Percentiles rank a stretch among this genome's conserved stretches.
Conservation (phyloP, 225 moss, liverwort and hornwort genomes). For the Pseudoscleropodium purum region DNA sequence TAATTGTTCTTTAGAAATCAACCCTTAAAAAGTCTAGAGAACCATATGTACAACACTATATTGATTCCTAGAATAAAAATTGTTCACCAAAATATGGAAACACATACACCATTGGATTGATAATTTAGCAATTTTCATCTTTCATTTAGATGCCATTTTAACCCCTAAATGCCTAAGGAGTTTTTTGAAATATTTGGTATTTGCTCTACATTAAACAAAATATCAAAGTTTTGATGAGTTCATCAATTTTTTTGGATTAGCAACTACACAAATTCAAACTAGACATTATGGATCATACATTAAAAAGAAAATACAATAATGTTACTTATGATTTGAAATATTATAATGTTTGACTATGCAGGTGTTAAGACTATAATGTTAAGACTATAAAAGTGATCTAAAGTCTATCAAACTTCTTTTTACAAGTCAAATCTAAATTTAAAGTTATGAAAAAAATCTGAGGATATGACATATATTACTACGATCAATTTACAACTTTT, state of each 20-base stretch:
- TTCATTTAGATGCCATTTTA: background rate
- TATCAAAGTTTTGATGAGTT: background rate
- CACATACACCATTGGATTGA: background rate
- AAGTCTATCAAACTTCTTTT: background rate
- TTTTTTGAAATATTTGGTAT: background rate
- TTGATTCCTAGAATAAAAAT: background rate
- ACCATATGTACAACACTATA: fast-evolving
- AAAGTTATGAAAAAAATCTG: background rate
- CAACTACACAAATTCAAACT: background rate
- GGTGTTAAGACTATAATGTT: background rate
- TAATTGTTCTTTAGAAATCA: no score
- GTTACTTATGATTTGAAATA: background rate
- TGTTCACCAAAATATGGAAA: background rate
- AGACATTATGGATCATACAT: background rate
- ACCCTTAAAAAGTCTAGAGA: no score
- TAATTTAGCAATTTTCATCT: background rate
- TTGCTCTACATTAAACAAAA: background rate
- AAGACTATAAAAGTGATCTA: background rate
- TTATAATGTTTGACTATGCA: background rate
- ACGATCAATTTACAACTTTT: background rate
- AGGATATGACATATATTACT: background rate
- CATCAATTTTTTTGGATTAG: background rate
- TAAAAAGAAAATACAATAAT: background rate
- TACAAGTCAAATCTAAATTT: background rate
- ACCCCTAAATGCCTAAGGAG: background rate